phyloP scores from a whole-genome alignment of 495 filamentous ascomycete genomes.

The Daldinia childiae region DNA sequence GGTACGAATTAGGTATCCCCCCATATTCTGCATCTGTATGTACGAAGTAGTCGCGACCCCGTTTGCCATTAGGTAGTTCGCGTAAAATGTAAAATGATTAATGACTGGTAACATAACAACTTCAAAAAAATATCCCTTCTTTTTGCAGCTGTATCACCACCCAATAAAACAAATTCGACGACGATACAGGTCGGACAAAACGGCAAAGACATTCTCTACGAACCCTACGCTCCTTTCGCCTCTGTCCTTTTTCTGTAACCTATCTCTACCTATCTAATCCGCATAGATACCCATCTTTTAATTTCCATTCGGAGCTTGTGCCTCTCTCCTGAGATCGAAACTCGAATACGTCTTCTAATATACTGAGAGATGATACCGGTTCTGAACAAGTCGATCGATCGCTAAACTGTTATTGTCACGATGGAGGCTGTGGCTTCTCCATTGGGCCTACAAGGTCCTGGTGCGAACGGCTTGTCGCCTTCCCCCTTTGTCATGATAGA shows the following conservation, averaged over 20 bases:
- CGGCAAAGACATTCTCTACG: slow-evolving; percentile 24
- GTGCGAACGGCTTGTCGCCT: slow-evolving; percentile 54
- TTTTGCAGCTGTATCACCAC: slow-evolving; percentile 24
- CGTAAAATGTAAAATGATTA: slow-evolving; percentile 29
- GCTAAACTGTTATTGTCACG: slow-evolving; percentile 38
- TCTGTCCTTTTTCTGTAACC: slow-evolving; percentile 21
- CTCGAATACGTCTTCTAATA: slow-evolving; percentile 25
- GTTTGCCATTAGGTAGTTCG: slow-evolving; percentile 19
- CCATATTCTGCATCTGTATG: not conserved
- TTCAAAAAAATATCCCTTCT: slow-evolving; percentile 21
- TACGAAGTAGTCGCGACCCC: slow-evolving; percentile 28
- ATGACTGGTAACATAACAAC: slow-evolving; percentile 16
- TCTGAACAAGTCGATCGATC: slow-evolving; percentile 35
- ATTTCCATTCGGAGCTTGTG: slow-evolving; percentile 21
- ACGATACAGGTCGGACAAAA: slow-evolving; percentile 25
- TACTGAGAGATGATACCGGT: slow-evolving; percentile 39
- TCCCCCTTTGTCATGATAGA: slow-evolving; percentile 59
- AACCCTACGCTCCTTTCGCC: slow-evolving; percentile 38
- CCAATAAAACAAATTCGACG: slow-evolving; percentile 17
- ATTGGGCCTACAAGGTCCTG: slow-evolving; percentile 51
- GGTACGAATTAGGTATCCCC: slow-evolving; percentile 5
- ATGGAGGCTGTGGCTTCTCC: slow-evolving; percentile 61
- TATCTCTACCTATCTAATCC: slow-evolving; percentile 28
- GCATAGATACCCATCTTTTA: slow-evolving; percentile 20
- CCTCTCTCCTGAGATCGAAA: slow-evolving; percentile 30